A percentile compares a stretch with the other conserved stretches of the same genome.
Evolutionary conservation across 164 flowering plant genomes (phyloP).

Genomic region (Vitis vinifera): ASM3070453v1 NC_081822.1:12253001-12253500

Average conservation of each 20-base stretch:
- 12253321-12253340: slow-evolving; percentile 27
- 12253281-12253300: slow-evolving; percentile 31
- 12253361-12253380: slow-evolving; percentile 31
- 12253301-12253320: slow-evolving; percentile 33
- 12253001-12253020: too few species aligned
- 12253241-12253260: not conserved
- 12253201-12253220: too few species aligned
- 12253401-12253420: slow-evolving; percentile 32
- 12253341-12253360: slow-evolving; percentile 28
- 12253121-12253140: too few species aligned
- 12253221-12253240: not conserved
- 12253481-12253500: too few species aligned
- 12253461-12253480: not conserved
- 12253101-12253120: too few species aligned
- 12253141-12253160: too few species aligned
- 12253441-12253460: slow-evolving; percentile 4
- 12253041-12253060: too few species aligned
- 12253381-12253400: slow-evolving; percentile 17
- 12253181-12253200: too few species aligned
- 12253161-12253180: too few species aligned
- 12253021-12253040: too few species aligned
- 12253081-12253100: too few species aligned
- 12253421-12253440: slow-evolving; percentile 28
- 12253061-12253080: too few species aligned
- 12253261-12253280: not conserved